Conservation (phyloP, 169 alveolate species). For the Babesia ovis region DNA sequence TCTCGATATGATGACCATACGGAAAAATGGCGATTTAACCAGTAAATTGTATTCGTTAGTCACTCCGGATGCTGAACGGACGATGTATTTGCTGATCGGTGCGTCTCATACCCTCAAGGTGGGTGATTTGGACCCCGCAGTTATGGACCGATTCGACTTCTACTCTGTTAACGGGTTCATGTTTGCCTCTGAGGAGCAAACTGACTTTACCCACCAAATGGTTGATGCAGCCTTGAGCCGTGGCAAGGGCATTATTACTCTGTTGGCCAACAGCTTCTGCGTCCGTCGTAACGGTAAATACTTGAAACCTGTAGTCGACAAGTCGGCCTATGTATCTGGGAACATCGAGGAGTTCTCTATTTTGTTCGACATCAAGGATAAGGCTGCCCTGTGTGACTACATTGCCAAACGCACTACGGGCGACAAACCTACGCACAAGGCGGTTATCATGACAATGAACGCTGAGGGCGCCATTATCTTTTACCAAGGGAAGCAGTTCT, state of each 20-base stretch:
- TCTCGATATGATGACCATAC: neutral
- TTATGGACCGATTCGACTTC: slow-evolving; percentile 18
- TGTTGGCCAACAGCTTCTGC: slow-evolving; percentile 30
- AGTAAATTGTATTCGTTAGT: slow-evolving; percentile 13
- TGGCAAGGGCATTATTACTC: slow-evolving; percentile 24
- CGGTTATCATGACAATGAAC: slow-evolving; percentile 18
- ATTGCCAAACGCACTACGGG: slow-evolving; percentile 12
- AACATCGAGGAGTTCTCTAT: slow-evolving; percentile 17
- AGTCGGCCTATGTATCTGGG: slow-evolving; percentile 14
- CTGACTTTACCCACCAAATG: slow-evolving; percentile 6
- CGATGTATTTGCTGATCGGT: slow-evolving; percentile 22
- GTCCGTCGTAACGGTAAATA: slow-evolving; percentile 5
- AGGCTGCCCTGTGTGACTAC: neutral
- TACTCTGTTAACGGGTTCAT: slow-evolving; percentile 29
- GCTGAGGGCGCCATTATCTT: slow-evolving; percentile 16
- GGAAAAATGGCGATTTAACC: neutral
- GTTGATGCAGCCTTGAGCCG: slow-evolving; percentile 24
- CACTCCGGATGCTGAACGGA: slow-evolving; percentile 39
- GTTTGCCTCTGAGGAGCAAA: slow-evolving; percentile 9
- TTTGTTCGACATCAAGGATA: slow-evolving; percentile 1
- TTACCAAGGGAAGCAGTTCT: slow-evolving; percentile 8
- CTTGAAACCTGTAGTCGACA: slow-evolving; percentile 18
- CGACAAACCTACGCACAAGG: slow-evolving; percentile 8
- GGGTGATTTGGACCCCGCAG: neutral
- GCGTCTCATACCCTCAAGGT: slow-evolving; percentile 17